Evolutionary conservation across 2,329 filamentous ascomycete species (phyloP).

Genomic region (Eurotiales sp.): DNA sequence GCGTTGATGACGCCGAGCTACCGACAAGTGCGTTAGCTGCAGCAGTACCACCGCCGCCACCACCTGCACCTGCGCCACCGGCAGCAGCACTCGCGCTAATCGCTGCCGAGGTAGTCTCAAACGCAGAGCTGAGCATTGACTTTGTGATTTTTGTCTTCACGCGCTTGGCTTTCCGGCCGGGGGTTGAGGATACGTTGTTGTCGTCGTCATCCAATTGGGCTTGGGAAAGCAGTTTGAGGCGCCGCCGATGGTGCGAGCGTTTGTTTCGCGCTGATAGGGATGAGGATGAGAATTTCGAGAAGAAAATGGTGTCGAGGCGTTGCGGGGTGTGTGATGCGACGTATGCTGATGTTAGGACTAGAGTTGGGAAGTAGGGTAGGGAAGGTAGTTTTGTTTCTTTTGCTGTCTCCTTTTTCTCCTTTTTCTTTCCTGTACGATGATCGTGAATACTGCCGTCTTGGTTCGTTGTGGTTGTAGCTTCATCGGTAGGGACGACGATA

Average conservation of each 20-base stretch:
- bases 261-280: constrained; percentile 42
- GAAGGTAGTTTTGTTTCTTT: constrained; percentile 14
- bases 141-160: constrained; percentile 39
- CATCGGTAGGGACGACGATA: constrained; percentile 35
- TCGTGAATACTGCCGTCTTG: neutral
- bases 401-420: neutral
- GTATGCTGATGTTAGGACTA: constrained; percentile 46
- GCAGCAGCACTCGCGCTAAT: constrained; percentile 30
- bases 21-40: neutral
- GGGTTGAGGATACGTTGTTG: constrained; percentile 26
- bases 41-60: neutral
- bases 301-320: constrained; percentile 47
- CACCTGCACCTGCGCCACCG: too few relatives aligned
- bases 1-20: constrained; percentile 34
- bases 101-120: constrained; percentile 36
- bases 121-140: constrained; percentile 37
- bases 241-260: constrained; percentile 40
- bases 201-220: constrained; percentile 33
- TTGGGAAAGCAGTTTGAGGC: constrained; percentile 39
- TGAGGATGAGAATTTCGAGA: constrained; percentile 47
- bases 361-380: constrained; percentile 45
- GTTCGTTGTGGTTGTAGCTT: constrained; percentile 8
- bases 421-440: neutral
- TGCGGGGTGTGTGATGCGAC: constrained; percentile 46
- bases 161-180: constrained; percentile 33